Evolutionary conservation across 768 basidiomycete species (phyloP).

Genomic region (Hygrocybe coccinea): DNA sequence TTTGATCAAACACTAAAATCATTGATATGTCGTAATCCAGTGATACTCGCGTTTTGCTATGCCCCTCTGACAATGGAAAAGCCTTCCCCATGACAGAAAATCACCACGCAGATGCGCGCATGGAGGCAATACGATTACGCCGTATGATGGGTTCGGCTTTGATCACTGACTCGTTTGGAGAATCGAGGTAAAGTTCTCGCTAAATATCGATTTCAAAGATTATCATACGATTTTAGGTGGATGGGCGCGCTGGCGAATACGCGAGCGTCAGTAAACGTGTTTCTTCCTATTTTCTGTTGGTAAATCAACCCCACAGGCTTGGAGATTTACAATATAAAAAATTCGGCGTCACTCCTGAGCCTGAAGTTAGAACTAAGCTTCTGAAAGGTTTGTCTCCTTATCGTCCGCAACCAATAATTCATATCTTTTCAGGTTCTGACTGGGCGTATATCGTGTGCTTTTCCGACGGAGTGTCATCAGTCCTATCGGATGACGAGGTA

Average conservation of each 20-base stretch:
- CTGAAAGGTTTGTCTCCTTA: slow-evolving; percentile 53
- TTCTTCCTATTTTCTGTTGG: background rate
- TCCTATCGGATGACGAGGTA: slow-evolving; percentile 91
- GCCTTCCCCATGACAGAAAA: slow-evolving; percentile 88
- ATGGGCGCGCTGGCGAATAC: slow-evolving; percentile 95
- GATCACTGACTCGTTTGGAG: slow-evolving; percentile 92
- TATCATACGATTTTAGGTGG: slow-evolving; percentile 51
- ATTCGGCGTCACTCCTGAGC: slow-evolving; percentile 90
- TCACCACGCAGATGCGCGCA: slow-evolving; percentile 89
- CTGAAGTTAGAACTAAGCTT: slow-evolving; percentile 74
- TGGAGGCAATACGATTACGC: slow-evolving; percentile 80
- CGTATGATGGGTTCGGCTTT: slow-evolving; percentile 86
- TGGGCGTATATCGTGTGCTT: slow-evolving; percentile 85
- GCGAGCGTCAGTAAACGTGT: slow-evolving; percentile 53
- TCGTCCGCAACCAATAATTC: background rate
- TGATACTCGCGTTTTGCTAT: slow-evolving; percentile 85
- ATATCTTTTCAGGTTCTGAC: slow-evolving; percentile 52
- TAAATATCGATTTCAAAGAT: background rate
- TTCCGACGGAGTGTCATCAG: slow-evolving; percentile 91
- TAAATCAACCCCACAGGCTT: slow-evolving; percentile 44
- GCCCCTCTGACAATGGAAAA: slow-evolving; percentile 63
- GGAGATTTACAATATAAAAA: slow-evolving; percentile 87
- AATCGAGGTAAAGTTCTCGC: slow-evolving; percentile 57
- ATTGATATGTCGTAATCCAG: slow-evolving; percentile 35
- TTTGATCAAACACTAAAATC: background rate